These are phyloP conservation scores for Roridomyces roridus DNA, from an alignment of 768 basidiomycete genomes.

Conservation along the genomic window DNA sequence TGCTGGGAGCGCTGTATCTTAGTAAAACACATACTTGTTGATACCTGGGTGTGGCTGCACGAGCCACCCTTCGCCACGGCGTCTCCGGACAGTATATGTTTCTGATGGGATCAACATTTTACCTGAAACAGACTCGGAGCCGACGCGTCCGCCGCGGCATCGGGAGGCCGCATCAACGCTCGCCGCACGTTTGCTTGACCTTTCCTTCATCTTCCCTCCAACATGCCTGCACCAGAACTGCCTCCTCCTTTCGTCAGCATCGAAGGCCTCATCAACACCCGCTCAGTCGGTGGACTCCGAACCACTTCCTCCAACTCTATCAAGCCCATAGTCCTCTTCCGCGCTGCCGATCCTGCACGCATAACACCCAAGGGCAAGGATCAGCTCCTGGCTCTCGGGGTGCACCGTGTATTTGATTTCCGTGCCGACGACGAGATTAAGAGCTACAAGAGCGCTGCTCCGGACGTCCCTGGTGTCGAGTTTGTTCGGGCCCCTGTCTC, in stretches of 20 bases:
- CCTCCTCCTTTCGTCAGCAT: constrained; percentile 46
- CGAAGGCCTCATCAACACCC: constrained; percentile 47
- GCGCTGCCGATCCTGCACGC: constrained; percentile 45
- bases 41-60: no score
- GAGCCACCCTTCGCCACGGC: no score
- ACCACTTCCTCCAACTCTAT: constrained; percentile 18
- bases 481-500: no score
- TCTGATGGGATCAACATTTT: no score
- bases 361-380: constrained; percentile 42
- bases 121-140: no score
- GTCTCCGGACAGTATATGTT: no score
- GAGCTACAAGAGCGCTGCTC: constrained; percentile 35
- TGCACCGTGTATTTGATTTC: constrained; percentile 49
- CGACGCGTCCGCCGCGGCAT: no score
- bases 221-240: not conserved
- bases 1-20: no score
- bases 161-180: no score
- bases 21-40: no score
- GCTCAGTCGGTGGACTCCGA: constrained; percentile 39
- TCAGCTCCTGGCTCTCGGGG: constrained; percentile 41
- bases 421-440: constrained; percentile 44
- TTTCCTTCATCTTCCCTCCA: not conserved
- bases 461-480: constrained; percentile 38
- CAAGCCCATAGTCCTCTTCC: constrained; percentile 41
- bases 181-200: no score